Percentiles rank a stretch among this genome's conserved stretches.
These are phyloP conservation scores for Cyberlindnera misumaiensis DNA, from an alignment of 805 yeast genomes.

Conservation along the genomic window DNA sequence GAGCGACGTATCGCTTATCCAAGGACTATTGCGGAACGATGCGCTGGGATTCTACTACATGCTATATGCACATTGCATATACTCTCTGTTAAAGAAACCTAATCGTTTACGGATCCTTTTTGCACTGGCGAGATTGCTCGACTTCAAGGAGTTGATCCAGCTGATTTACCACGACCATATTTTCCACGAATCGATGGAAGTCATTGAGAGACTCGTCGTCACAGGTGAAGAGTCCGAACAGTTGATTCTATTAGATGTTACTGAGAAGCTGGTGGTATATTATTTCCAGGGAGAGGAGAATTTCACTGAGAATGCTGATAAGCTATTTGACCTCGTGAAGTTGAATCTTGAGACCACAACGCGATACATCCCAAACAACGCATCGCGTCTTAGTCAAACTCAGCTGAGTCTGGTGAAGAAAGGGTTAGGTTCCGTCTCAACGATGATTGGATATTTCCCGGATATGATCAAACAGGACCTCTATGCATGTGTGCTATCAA, in stretches of 20 bases:
- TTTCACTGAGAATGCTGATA: conserved; percentile 57
- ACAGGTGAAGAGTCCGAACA: conserved; percentile 45
- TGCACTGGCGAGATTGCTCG: conserved; percentile 51
- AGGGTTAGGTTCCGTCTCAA: conserved; percentile 46
- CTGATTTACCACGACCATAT: conserved; percentile 59
- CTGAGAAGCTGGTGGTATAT: conserved; percentile 45
- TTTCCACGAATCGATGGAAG: conserved; percentile 68
- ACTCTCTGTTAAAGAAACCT: conserved; percentile 46
- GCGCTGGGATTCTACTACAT: conserved; percentile 66
- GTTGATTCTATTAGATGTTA: conserved; percentile 44
- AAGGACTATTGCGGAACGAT: conserved; percentile 47
- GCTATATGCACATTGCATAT: conserved; percentile 78
- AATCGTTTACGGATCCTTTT: conserved; percentile 32
- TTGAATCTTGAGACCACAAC: conserved; percentile 60
- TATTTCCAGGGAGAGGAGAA: conserved; percentile 35
- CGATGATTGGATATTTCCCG: conserved; percentile 60
- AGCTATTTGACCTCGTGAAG: conserved; percentile 74
- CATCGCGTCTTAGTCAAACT: conserved; percentile 27
- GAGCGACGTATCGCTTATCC: conserved; percentile 37
- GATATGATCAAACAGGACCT: conserved; percentile 63
- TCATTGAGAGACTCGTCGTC: conserved; percentile 64
- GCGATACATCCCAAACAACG: conserved; percentile 46
- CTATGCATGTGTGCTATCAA: conserved; percentile 59
- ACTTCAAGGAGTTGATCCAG: conserved; percentile 47
- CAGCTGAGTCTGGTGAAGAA: conserved; percentile 41